Conservation (phyloP, 257 asterid genomes). For the Nemophila menziesii region DNA sequence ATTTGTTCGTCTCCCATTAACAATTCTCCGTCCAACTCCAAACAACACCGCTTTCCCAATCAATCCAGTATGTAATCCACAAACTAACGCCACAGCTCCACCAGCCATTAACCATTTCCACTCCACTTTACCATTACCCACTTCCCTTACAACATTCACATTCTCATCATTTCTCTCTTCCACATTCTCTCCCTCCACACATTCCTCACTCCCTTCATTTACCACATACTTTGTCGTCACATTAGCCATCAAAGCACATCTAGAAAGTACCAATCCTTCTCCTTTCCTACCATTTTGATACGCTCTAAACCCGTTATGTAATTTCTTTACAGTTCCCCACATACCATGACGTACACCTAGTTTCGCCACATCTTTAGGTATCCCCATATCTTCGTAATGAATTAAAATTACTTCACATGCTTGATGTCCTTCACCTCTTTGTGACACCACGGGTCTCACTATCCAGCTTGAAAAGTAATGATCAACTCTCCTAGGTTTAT, state of each 20-base stretch:
- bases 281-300: constrained; percentile 38
- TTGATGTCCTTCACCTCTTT: constrained; percentile 56
- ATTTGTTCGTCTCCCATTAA: background rate
- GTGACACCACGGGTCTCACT: constrained; percentile 65
- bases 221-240: constrained; percentile 24
- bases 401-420: constrained; percentile 79
- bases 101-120: constrained; percentile 49
- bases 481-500: constrained; percentile 86
- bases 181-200: constrained; percentile 2
- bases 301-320: constrained; percentile 72
- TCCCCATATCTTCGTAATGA: constrained; percentile 97
- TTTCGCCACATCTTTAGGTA: constrained; percentile 88
- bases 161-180: constrained; percentile 8
- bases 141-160: background rate
- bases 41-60: constrained; percentile 52
- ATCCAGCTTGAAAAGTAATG: constrained; percentile 92
- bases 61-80: constrained; percentile 63
- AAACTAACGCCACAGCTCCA: constrained; percentile 47
- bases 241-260: constrained; percentile 32
- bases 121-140: constrained; percentile 16
- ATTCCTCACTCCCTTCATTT: constrained; percentile 9
- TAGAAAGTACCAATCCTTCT: constrained; percentile 20
- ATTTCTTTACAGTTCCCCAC: constrained; percentile 98
- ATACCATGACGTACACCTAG: constrained; percentile 92
- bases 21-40: constrained; percentile 59